phyloP scores from a whole-genome alignment of 1,139 yeast genomes.

The Candida mesenterica region DNA sequence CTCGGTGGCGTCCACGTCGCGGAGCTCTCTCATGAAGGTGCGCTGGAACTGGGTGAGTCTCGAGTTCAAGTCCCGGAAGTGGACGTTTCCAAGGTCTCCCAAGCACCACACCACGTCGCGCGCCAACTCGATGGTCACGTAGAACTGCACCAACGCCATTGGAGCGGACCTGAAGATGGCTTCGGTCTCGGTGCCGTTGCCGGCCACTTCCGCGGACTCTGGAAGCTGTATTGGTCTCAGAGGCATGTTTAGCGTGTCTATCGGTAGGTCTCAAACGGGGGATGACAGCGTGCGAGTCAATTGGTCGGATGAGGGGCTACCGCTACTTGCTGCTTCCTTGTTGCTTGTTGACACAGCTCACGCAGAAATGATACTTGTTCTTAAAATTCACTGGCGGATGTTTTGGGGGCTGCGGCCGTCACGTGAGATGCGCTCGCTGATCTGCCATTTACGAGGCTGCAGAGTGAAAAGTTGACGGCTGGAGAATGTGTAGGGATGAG shows the following conservation, averaged over 20 bases:
- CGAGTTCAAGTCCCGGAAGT: slow-evolving; percentile 85
- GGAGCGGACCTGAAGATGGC: slow-evolving; percentile 70
- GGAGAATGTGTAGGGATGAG: no score
- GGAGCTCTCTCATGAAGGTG: slow-evolving; percentile 77
- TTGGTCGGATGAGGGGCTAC: no score
- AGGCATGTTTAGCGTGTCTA: neutral
- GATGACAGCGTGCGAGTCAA: no score
- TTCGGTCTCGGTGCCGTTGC: slow-evolving; percentile 6
- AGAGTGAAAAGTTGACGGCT: no score
- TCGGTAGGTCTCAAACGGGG: neutral
- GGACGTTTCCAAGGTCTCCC: slow-evolving; percentile 81
- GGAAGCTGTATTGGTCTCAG: neutral
- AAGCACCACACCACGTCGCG: slow-evolving; percentile 80
- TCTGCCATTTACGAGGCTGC: no score
- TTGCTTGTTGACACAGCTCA: no score
- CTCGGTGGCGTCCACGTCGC: slow-evolving; percentile 44
- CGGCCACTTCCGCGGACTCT: neutral
- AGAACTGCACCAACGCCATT: slow-evolving; percentile 89
- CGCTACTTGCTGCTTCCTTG: no score
- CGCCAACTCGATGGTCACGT: slow-evolving; percentile 87
- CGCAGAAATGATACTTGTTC: no score
- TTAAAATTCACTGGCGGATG: no score
- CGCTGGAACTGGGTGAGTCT: slow-evolving; percentile 82
- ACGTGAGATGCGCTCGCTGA: no score
- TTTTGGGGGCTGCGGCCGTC: no score